Base-by-base conservation (phyloP, 1,139 yeast species). In the Kodamaea ohmeri region DNA sequence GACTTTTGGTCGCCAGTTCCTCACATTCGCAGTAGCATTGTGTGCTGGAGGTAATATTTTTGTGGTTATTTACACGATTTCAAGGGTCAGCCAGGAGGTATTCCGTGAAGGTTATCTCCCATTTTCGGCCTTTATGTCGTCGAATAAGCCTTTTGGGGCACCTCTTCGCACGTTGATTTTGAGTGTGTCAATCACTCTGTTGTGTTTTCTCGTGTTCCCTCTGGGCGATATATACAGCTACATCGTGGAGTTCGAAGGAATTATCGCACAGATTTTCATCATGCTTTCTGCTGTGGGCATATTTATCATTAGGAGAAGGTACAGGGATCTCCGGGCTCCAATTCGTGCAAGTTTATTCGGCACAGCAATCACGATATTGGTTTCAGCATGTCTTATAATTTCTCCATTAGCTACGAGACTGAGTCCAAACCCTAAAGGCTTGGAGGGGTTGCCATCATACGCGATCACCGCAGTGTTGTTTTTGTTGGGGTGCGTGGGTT, bases 161-260 rank as follows among this genome's bases (percentile, higher is more conserved):
- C 86, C 87, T 2, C 52, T 79, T 15, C 72, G 73, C 7, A 61
- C 82, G 0, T 55, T 70, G 22, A 27, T 51, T 47, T 76, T 55
- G 61, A 63, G 73, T 43, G 56, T 65, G 14, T 24, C 47, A 2
- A 47, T 69, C 11, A 58, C 72, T 2, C 60, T 68, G 0, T 13
- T 55, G 3, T 53, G 84, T n/a, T 66, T 84, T 41, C 50, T 78
- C 2, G 75, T 80, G 2, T 81, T 87, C 21, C 90, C 92, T 7
- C 77, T 81, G 20, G 90, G 89, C 15, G 92, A 84, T 52, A 83
- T 89, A 25, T 86, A 84, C 64, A 80, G 81, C 51, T 83, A 84
- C 52, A 78, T 86, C 50, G 67, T 84, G 49, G 80, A 86, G 46
- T 64, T 84, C 51, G 86, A 83, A 53, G 83, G 90, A 2, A 84